These are phyloP conservation scores for Halophytophthora batemanensis DNA, from an alignment of 352 stramenopile genomes.

Conservation along the genomic window DNA sequence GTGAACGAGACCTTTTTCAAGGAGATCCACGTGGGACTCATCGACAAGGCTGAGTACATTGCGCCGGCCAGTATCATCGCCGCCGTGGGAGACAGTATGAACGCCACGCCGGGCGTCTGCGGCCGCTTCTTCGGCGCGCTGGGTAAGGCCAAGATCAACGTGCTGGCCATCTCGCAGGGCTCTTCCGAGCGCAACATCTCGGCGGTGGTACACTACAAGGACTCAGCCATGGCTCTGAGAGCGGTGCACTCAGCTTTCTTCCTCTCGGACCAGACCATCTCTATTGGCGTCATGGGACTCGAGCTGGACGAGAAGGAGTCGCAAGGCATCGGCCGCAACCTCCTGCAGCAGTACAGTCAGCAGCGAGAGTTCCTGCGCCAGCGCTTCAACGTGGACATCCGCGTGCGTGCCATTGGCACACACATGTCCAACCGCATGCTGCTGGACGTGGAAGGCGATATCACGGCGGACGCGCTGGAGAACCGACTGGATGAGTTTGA, in stretches of 20 bases:
- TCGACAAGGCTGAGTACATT: constrained; percentile 82
- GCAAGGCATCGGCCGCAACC: constrained; percentile 69
- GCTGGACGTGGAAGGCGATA: constrained; percentile 57
- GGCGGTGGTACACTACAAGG: constrained; percentile 85
- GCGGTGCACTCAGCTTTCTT: constrained; percentile 95
- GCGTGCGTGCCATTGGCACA: constrained; percentile 72
- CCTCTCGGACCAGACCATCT: constrained; percentile 91
- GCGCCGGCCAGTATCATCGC: constrained; percentile 94
- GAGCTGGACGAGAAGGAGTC: constrained; percentile 48
- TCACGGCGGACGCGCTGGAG: constrained; percentile 40
- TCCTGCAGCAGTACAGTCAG: constrained; percentile 87
- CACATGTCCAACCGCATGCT: constrained; percentile 61
- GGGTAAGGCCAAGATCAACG: constrained; percentile 93
- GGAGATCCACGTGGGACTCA: constrained; percentile 81
- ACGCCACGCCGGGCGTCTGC: constrained; percentile 87
- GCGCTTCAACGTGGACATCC: constrained; percentile 85
- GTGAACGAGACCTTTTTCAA: constrained; percentile 88
- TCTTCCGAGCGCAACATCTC: constrained; percentile 95
- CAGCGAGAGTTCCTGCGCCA: constrained; percentile 79
- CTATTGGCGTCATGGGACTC: constrained; percentile 89
- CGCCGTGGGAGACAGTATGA: constrained; percentile 95
- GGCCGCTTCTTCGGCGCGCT: constrained; percentile 94
- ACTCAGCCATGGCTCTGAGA: constrained; percentile 90
- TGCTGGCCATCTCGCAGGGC: constrained; percentile 94
- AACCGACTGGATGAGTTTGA: constrained; percentile 28